These are phyloP conservation scores for Scutellaria minor DNA, from an alignment of 257 asterid species.

Conservation along the genomic window DNA sequence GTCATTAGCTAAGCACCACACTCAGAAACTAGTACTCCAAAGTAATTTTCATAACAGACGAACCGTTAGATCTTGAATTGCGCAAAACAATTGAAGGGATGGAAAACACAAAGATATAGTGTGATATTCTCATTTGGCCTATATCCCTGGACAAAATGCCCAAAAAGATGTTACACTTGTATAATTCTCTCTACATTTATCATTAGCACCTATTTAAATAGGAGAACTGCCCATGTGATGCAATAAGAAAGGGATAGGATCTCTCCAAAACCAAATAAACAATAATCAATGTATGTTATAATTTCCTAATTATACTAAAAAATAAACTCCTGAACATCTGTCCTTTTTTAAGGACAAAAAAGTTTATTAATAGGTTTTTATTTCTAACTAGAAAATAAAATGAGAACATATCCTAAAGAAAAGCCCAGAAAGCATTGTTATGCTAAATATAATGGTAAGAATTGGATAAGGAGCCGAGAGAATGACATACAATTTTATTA, in stretches of 20 bases:
- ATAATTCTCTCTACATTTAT: neutral
- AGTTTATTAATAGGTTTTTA: neutral
- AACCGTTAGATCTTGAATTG: neutral
- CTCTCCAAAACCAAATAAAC: constrained; percentile 10
- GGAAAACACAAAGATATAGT: neutral
- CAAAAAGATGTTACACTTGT: neutral
- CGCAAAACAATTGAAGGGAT: neutral
- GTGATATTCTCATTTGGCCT: neutral
- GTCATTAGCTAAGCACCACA: constrained; percentile 28
- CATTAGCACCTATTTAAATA: neutral
- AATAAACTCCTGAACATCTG: constrained; percentile 20
- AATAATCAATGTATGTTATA: neutral
- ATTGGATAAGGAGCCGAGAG: constrained; percentile 12
- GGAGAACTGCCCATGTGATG: constrained; percentile 1
- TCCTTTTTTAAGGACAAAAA: constrained; percentile 2
- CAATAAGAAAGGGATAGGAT: neutral
- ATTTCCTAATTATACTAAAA: neutral
- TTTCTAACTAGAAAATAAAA: neutral
- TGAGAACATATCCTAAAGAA: constrained; percentile 17
- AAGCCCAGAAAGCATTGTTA: neutral
- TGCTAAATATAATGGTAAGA: neutral
- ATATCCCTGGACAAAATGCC: constrained; percentile 12
- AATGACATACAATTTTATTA: constrained; percentile 3
- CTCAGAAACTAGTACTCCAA: constrained; percentile 16
- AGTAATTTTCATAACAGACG: constrained; percentile 17